phyloP scores from a whole-genome alignment of 441 rosid species.

The Metrosideros polymorpha region DNA sequence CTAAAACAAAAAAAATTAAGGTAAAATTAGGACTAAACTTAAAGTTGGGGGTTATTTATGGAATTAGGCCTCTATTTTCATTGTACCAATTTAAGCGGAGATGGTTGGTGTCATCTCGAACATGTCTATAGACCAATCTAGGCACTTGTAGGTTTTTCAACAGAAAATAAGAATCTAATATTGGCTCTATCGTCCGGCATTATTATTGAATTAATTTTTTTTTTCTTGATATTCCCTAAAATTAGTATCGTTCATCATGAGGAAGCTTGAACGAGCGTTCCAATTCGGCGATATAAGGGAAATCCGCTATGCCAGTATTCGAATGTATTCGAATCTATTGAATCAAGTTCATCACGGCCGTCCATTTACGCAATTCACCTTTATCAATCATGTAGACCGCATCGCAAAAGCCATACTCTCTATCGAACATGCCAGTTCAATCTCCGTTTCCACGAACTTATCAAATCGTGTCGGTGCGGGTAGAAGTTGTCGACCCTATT shows the following conservation, averaged over 20 bases:
- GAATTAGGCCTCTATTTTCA: too few species aligned
- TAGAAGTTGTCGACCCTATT: background rate
- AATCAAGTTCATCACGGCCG: background rate
- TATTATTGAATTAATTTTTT: background rate
- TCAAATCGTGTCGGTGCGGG: background rate
- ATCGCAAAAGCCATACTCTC: background rate
- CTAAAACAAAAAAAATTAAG: too few species aligned
- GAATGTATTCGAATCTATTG: background rate
- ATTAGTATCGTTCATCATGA: background rate
- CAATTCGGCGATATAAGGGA: background rate
- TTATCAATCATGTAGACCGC: background rate
- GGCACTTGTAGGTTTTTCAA: background rate
- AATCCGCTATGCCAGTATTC: too few species aligned
- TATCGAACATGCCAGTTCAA: rapidly evolving
- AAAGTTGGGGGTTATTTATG: too few species aligned
- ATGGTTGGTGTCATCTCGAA: background rate
- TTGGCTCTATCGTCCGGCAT: background rate
- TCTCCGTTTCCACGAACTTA: background rate
- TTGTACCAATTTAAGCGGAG: background rate
- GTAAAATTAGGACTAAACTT: too few species aligned
- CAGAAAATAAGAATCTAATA: background rate
- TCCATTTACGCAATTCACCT: background rate
- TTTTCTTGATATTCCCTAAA: background rate
- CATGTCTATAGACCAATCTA: background rate
- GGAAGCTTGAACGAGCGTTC: background rate